phyloP scores from a whole-genome alignment of 2,329 filamentous ascomycete species.

The Ophiocordyceps polyrhachis-furcata region DNA sequence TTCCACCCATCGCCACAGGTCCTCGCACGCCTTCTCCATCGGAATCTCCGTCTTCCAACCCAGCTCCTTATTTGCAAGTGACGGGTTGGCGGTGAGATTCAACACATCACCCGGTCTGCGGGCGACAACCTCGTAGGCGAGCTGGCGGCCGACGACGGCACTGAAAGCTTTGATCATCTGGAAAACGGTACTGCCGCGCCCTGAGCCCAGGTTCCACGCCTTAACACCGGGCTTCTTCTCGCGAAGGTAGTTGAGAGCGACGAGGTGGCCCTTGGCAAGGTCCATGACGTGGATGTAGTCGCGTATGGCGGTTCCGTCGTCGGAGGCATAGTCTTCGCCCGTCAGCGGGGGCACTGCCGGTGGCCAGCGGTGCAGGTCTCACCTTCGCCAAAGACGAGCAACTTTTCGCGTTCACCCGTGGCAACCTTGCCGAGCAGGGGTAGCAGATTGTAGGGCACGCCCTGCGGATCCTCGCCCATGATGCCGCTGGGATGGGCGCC shows the following conservation, averaged over 20 bases:
- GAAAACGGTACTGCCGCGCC: conserved; percentile 85
- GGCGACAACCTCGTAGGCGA: conserved; percentile 71
- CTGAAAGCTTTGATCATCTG: conserved; percentile 96
- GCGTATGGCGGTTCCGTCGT: conserved; percentile 82
- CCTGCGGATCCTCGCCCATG: conserved; percentile 96
- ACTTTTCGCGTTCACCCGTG: conserved; percentile 83
- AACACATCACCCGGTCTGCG: conserved; percentile 80
- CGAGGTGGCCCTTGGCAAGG: conserved; percentile 67
- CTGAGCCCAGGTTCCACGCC: conserved; percentile 93
- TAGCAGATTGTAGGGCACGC: conserved; percentile 87
- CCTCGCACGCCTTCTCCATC: conserved; percentile 80
- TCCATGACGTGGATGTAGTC: conserved; percentile 98
- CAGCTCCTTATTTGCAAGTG: conserved; percentile 72
- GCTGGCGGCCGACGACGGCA: conserved; percentile 63
- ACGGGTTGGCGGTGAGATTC: conserved; percentile 82
- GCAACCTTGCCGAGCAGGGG: conserved; percentile 90
- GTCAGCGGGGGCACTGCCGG: neutral
- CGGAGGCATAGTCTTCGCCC: conserved; percentile 62
- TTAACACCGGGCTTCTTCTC: conserved; percentile 72
- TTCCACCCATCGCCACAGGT: conserved; percentile 92
- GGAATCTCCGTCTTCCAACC: conserved; percentile 81
- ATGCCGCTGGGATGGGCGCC: conserved; percentile 88
- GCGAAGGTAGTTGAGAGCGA: conserved; percentile 79
- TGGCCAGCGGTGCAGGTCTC: conserved; percentile 11
- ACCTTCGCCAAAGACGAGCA: conserved; percentile 90